Base-by-base conservation (phyloP, 2,329 filamentous ascomycete species). In the Lasiodiplodia citricola region DNA sequence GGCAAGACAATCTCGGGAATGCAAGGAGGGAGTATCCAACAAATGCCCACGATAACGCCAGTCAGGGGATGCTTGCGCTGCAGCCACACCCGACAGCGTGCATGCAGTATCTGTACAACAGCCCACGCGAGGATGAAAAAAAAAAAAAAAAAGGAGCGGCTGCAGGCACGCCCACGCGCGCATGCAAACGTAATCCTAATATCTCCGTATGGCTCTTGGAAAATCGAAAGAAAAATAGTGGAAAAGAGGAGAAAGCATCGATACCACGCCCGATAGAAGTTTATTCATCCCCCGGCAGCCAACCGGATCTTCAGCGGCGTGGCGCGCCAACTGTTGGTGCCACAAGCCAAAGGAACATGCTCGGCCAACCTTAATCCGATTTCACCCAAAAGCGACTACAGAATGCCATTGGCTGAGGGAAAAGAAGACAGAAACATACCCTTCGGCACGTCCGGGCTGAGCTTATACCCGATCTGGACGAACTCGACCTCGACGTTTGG, bases 401-500 rank as follows among this genome's bases (percentile, higher is more conserved):
- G 25, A 37, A 62, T 23, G 10, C 23, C 14, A 63, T 50, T 3
- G 25, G 31, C 50, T 4, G 28, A 10, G 10, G 6, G 13, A 13
- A 18, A 10, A n/a, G 28, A 18, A 14, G 25, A 18, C 1, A 35
- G 23, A 38, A 23, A 56, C 65, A 18, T 47, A 67, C 65, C 65
- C 37, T 38, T 47, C 4, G 63, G 63, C 6, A 56, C 51, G n/a
- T 52, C 65, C 5, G 54, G 35, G 11, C 21, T 21, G 60, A 23
- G n/a, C 11, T 25, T 21, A 23, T n/a, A 37, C 7, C 25, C 37
- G 11, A 64, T 44, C 57, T 56, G 35, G 28, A 28, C 18, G 70
- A 76, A 78, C 25, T 77, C 71, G 44, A 79, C 70, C 47, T 78
- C 75, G 16, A 79, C 65, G 60, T 79, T 69, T 1, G 75, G 71